Conservation (phyloP, 345 rosid species). For the Anacardium occidentale region DNA sequence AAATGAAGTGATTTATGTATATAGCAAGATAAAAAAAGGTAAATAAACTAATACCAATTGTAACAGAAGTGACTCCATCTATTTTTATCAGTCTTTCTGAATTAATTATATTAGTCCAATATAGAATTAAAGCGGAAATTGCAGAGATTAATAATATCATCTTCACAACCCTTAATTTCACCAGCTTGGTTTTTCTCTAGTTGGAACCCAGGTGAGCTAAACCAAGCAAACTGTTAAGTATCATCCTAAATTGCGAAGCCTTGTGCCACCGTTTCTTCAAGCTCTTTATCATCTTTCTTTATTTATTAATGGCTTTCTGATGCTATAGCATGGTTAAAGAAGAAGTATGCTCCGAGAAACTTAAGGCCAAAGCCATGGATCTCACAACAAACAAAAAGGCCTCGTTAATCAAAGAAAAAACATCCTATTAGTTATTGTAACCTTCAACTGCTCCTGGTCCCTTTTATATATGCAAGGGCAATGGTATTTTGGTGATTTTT, state of each 20-base stretch:
- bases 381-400: background rate
- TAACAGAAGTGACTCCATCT: background rate
- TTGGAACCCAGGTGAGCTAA: background rate
- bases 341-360: background rate
- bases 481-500: no score
- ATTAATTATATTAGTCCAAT: background rate
- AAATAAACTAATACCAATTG: background rate
- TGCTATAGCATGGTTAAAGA: background rate
- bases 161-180: background rate
- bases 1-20: slow-evolving; percentile 21
- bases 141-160: background rate
- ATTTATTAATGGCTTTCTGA: background rate
- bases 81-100: background rate
- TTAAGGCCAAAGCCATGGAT: background rate
- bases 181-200: background rate
- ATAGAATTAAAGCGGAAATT: background rate
- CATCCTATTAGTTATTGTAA: no score
- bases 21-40: background rate
- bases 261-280: background rate
- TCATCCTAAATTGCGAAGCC: background rate
- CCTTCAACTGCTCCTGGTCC: no score
- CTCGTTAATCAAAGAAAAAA: no score
- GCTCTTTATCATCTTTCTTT: background rate
- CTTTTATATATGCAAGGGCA: no score
- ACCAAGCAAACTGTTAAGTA: background rate